These are phyloP conservation scores for Acanthochlamys bracteata DNA, from an alignment of 106 monocot genomes.

Conservation along the genomic window DNA sequence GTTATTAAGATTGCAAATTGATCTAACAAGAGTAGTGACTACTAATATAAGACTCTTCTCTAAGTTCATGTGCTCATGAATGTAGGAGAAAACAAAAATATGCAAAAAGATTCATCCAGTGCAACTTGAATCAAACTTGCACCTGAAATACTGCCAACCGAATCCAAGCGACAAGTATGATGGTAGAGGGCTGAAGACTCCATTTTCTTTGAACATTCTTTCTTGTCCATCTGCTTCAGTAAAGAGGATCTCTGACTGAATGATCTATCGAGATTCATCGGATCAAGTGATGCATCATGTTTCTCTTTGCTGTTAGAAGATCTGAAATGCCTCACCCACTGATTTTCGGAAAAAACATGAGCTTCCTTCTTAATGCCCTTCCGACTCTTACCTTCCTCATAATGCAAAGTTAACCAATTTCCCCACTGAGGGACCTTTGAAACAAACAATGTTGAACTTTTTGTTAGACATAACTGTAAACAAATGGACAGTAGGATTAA, in stretches of 20 bases:
- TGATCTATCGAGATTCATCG: slow-evolving; percentile 6
- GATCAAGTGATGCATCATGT: slow-evolving; percentile 2
- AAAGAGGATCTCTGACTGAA: slow-evolving; percentile 4
- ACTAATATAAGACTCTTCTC: no score
- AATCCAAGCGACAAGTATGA: slow-evolving; percentile 15
- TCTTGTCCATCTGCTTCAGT: slow-evolving; percentile 1
- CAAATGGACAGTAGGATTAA: neutral
- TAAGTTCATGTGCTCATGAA: neutral
- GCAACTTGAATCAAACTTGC: neutral
- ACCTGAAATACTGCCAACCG: slow-evolving; percentile 36
- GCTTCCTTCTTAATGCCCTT: slow-evolving; percentile 15
- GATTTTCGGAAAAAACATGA: slow-evolving; percentile 25
- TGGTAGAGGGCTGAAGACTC: slow-evolving; percentile 10
- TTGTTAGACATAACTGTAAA: no score
- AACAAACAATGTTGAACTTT: slow-evolving; percentile 15
- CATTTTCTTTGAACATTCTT: slow-evolving; percentile 16
- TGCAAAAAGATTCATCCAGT: neutral
- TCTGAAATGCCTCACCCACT: slow-evolving; percentile 59
- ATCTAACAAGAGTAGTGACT: no score
- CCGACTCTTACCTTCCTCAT: slow-evolving; percentile 20
- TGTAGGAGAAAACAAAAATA: neutral
- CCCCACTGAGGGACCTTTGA: slow-evolving; percentile 45
- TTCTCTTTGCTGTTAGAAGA: slow-evolving; percentile 13
- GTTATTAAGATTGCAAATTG: no score
- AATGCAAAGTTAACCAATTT: slow-evolving; percentile 29